Base-by-base conservation (phyloP, 768 basidiomycete genomes). In the Glaciozyma antarctica region DNA sequence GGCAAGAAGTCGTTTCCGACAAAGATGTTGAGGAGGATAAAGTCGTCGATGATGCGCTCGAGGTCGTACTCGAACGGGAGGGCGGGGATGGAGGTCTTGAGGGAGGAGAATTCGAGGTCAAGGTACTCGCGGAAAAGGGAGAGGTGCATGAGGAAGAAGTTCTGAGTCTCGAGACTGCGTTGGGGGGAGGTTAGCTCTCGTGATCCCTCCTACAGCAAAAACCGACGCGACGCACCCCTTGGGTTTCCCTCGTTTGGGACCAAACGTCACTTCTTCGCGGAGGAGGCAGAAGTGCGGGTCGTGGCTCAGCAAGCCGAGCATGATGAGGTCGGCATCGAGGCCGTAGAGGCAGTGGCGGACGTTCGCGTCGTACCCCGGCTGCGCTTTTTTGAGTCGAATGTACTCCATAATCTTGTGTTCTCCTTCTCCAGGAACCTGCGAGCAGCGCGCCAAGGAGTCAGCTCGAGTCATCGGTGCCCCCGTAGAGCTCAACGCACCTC, bases 381-480 rank as follows among this genome's bases (percentile, higher is more conserved):
- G 95, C 38, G 95, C 93, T 72, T 93, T 88, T 60, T 88, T 86
- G 66, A 91, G 78, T 47, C 95, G 87, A 75, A 99, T 98, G 78
- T 93, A 99, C 76, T 97, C 95, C 88, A 98, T 97, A 71, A 99
- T 93, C 81, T 99, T 99, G 83, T 99, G 95, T 76, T 99, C 95
- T 65, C 95, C 95, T 78, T 99, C 95, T 71, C 95, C 95, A 0
- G 95, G 95, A 5, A 97, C 75, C 76, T 76, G 58, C 13, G 38
- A 22, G 38, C 32, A 28, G 10, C 30, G 8, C 15, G 53, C 21
- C 22, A 7, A 54, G 30, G 26, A 15, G 26, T 67, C 51, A 38
- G 13, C 15, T 34, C 24, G 3, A 19, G 28, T 2, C 16, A 21
- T 24, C 70, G 60, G 47, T 5, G 19, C 32, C 8, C 53, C 6